These are phyloP conservation scores for Globisporangium lucens DNA, from an alignment of 352 stramenopile genomes.

Conservation along the genomic window DNA sequence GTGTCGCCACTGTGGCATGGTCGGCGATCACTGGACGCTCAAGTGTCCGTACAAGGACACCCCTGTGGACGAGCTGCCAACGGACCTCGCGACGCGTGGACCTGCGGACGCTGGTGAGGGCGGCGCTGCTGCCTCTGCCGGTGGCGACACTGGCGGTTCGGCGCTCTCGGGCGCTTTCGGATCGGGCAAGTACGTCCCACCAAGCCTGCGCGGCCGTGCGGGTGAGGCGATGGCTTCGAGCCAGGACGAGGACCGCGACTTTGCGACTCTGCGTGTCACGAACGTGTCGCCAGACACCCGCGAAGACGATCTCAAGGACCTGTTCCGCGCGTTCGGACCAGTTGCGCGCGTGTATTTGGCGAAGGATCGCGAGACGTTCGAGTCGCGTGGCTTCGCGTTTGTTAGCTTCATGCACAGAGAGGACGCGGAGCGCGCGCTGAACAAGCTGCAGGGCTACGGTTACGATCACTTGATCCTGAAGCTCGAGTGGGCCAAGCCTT, in stretches of 20 bases:
- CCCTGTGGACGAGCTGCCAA: conserved; percentile 69
- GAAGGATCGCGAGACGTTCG: conserved; percentile 98
- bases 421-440: conserved; percentile 95
- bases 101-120: conserved; percentile 29
- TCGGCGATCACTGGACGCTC: conserved; percentile 88
- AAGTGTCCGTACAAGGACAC: conserved; percentile 92
- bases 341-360: conserved; percentile 97
- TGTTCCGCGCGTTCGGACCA: conserved; percentile 97
- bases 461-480: conserved; percentile 99
- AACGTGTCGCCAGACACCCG: conserved; percentile 98
- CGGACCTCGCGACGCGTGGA: conserved; percentile 56
- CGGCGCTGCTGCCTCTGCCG: conserved; percentile 27
- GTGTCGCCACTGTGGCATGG: conserved; percentile 89
- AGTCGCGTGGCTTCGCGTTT: conserved; percentile 97
- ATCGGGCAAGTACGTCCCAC: conserved; percentile 86
- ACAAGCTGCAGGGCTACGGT: conserved; percentile 96
- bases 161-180: conserved; percentile 70
- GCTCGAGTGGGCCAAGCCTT: conserved; percentile 99
- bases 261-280: conserved; percentile 96
- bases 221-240: conserved; percentile 29
- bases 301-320: conserved; percentile 97
- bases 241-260: conserved; percentile 70
- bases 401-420: conserved; percentile 97
- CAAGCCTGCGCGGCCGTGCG: conserved; percentile 65
- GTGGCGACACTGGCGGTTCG: conserved; percentile 36